Evolutionary conservation across 345 rosid genomes (phyloP), one percentile per base, ranked within the genome.

Genomic region (Litchi chinensis): DNA sequence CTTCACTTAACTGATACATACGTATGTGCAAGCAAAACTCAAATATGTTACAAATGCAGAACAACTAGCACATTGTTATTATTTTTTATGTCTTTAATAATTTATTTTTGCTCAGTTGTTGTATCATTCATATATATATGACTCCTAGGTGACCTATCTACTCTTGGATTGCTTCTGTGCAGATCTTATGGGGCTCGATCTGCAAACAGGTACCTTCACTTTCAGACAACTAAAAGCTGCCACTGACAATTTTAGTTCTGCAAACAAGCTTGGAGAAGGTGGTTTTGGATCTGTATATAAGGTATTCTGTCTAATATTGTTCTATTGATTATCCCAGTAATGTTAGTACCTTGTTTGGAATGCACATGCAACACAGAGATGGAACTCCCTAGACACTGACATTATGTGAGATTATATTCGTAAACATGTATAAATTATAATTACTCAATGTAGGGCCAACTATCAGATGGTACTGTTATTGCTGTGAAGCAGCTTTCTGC

Each of bases 211-310:
- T 15, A 69, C 71, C 43, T 83, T 85, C 66, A 73, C 90, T 60
- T 82, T 75, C 56, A 83, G 46, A 80, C 87, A 82, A 81, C 86
- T 85, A 57, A 82, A 80, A 82, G 87, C 77, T 52, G 90, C 90
- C 15, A 88, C 88, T 4, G 28, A 83, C 67, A 71, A 84, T 76
- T 88, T 88, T 21, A 68, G 77, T 41, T 24, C 76, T 18, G 83
- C 75, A 69, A 85, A 87, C 75, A 87, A 85, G 79, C 48, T 87
- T 19, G 90, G 90, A 24, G 87, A 87, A 79, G 90, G 90, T 16
- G 90, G 90, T 75, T 87, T 87, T 71, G 90, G 90, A 37, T 22
- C 87, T 59, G 88, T 85, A 56, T 87, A 81, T 78, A 87, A 87
- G 86, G 90, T 85, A 71, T 64, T 40, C 26, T 40, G 16, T 4